Evolutionary conservation across 345 rosid species (phyloP).

Genomic region (Xanthoceras sorbifolium): DNA sequence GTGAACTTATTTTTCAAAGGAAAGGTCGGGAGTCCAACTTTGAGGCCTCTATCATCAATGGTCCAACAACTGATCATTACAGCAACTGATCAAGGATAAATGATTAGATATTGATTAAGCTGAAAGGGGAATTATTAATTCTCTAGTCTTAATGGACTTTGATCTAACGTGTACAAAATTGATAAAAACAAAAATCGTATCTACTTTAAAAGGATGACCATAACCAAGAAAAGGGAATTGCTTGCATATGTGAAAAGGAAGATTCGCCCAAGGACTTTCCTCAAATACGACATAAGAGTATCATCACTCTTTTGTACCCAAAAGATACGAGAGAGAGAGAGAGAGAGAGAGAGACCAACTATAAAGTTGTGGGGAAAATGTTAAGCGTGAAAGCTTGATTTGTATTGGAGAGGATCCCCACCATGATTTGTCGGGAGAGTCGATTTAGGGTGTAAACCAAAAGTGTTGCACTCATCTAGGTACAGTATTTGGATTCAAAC

Average conservation of each 20-base stretch:
- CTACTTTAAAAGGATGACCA: background rate
- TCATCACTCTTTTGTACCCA: background rate
- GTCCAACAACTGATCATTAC: constrained; percentile 19
- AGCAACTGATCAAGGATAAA: constrained; percentile 5
- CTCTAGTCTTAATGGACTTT: background rate
- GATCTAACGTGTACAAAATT: background rate
- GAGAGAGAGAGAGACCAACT: constrained; percentile 26
- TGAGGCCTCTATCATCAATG: constrained; percentile 14
- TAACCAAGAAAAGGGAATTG: background rate
- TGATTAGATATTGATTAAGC: constrained; percentile 25
- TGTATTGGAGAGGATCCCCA: constrained; percentile 21
- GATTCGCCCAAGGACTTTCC: constrained; percentile 1
- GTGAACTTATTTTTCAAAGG: constrained; percentile 14
- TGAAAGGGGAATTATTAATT: constrained; percentile 4
- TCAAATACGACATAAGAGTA: constrained; percentile 13
- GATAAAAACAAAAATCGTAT: background rate
- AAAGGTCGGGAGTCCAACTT: constrained; percentile 12
- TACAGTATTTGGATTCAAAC: no score
- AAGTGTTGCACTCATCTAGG: background rate
- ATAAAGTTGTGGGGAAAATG: no score
- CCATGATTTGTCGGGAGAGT: constrained; percentile 30
- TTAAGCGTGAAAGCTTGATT: constrained; percentile 10
- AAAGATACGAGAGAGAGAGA: background rate
- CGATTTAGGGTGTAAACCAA: background rate
- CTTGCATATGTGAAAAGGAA: constrained; percentile 20